Base-by-base conservation (phyloP, 2,329 filamentous ascomycete genomes). In the Ascochyta clinopodiicola region DNA sequence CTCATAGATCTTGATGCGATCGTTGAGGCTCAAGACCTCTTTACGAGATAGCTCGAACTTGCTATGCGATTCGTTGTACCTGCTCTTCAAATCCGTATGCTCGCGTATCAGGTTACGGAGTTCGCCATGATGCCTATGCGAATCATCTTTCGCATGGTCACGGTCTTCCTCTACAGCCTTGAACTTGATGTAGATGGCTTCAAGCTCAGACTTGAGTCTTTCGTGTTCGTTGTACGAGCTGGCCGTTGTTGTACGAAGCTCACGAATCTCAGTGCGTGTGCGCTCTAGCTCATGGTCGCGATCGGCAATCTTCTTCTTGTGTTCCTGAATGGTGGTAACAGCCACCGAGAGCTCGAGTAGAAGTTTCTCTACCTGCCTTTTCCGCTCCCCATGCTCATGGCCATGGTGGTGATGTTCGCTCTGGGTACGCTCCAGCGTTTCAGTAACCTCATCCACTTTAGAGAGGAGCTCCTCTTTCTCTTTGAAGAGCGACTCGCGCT, bases 41-140 rank as follows among this genome's bases (percentile, higher is more conserved):
- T 69, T 66, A 10, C 60, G 67, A 34, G 64, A 62, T 13, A 45
- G 39, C 27, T 68, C 65, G 22, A 67, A 59, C 32, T 65, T 69
- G 36, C 51, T 58, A 15, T 48, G 45, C 9, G 53, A 57, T 27
- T 67, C 66, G 3, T 51, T 48, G 36, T 56, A 57, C 12, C 61
- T 67, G 57, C 66, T 67, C 58, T 69, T 65, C 35, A 69, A 36
- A 5, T 69, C 64, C 10, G 63, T 68, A 36, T 69, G 60, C 44
- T 68, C 63, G 10, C 63, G 63, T 13, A 60, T 24, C 10, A 70
- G 39, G 19, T 42, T 59, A 1, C 66, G 61, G 32, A 67, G 58
- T 13, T 70, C 67, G 24, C 43, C 47, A 25, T 66, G 66, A 25
- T 70, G 66, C 39, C 61, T 66, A 9, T 64, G 57, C 0, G 63